Evolutionary conservation across 805 yeast genomes (phyloP).

Genomic region (Lachancea nothofagi): DNA sequence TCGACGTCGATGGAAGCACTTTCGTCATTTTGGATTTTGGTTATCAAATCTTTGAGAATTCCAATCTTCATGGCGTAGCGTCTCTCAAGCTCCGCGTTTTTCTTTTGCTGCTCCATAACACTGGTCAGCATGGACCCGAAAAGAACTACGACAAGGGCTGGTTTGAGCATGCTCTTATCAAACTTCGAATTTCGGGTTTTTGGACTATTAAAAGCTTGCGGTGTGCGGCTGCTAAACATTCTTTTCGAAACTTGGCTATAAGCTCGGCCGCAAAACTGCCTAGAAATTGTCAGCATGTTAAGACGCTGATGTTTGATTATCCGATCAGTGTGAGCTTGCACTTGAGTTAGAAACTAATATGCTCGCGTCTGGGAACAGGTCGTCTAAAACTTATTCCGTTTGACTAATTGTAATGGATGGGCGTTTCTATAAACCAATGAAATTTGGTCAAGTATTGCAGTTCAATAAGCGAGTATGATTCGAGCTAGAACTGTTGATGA

Average conservation of each 20-base stretch:
- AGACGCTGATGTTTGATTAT: no score
- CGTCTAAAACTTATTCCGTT: no score
- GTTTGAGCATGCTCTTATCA: slow-evolving; percentile 35
- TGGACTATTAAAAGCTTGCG: not conserved
- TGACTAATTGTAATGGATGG: no score
- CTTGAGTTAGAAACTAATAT: no score
- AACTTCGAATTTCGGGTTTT: slow-evolving; percentile 17
- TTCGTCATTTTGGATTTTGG: slow-evolving; percentile 35
- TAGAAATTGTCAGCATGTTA: no score
- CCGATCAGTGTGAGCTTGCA: no score
- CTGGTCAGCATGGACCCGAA: slow-evolving; percentile 45
- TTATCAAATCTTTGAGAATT: slow-evolving; percentile 37
- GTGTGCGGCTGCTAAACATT: not conserved
- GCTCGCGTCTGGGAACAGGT: no score
- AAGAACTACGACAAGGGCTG: slow-evolving; percentile 39
- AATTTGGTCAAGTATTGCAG: no score
- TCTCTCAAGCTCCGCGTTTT: slow-evolving; percentile 37
- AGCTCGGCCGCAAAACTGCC: no score
- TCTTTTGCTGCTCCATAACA: slow-evolving; percentile 39
- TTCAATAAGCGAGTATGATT: no score
- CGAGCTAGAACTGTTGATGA: no score
- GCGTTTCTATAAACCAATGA: no score
- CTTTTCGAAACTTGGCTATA: not conserved
- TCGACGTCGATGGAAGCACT: slow-evolving; percentile 35
- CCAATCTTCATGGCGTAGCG: slow-evolving; percentile 35